phyloP scores from a whole-genome alignment of 768 basidiomycete genomes.

The Trametes cubensis region DNA sequence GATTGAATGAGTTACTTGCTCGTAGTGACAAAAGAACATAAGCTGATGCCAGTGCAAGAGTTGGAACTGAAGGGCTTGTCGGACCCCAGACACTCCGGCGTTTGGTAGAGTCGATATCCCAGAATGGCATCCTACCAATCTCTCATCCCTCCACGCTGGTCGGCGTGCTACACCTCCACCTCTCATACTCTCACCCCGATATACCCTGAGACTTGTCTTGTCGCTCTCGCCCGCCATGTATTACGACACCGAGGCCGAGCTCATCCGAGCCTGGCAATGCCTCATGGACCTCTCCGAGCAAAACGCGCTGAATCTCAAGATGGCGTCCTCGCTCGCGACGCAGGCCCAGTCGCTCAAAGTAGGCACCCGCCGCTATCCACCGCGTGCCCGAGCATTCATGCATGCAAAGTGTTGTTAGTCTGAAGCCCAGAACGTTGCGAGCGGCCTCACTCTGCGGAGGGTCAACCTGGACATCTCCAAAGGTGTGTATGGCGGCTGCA shows the following conservation, averaged over 20 bases:
- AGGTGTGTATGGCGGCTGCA: conserved; percentile 50
- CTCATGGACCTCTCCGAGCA: conserved; percentile 83
- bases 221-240: conserved; percentile 26
- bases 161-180: neutral
- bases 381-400: conserved; percentile 15
- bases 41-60: neutral
- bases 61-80: no score
- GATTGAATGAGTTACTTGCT: no score
- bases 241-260: conserved; percentile 63
- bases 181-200: neutral
- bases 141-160: neutral
- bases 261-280: conserved; percentile 76
- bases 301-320: conserved; percentile 78
- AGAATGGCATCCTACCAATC: neutral
- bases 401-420: conserved; percentile 45
- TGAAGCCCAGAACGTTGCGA: conserved; percentile 71
- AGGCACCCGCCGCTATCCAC: conserved; percentile 18
- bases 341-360: conserved; percentile 81
- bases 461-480: conserved; percentile 88
- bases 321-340: conserved; percentile 65
- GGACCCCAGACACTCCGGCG: conserved; percentile 2
- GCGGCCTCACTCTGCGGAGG: conserved; percentile 78
- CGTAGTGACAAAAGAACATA: no score
- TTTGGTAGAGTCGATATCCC: neutral
- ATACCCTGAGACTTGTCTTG: neutral